Conservation (phyloP, 768 basidiomycete genomes). For the Phylloporus sp. region DNA sequence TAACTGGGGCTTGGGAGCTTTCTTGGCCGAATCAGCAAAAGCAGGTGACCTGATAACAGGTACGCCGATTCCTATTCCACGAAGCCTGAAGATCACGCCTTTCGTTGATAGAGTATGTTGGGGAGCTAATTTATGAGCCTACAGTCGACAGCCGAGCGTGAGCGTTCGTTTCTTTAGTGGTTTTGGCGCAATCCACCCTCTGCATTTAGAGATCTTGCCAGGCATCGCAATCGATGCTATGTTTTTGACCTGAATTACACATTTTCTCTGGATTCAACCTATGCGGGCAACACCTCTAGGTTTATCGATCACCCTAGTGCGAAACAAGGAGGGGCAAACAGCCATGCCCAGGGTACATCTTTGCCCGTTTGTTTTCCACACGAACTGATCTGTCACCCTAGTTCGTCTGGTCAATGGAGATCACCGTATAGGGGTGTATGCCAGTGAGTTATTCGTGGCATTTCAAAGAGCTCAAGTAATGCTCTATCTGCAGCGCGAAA, state of each 20-base stretch:
- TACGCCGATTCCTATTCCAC: not conserved
- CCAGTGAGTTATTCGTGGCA: constrained; percentile 9
- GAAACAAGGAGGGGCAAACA: constrained; percentile 35
- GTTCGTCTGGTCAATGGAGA: constrained; percentile 63
- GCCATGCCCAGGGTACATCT: constrained; percentile 41
- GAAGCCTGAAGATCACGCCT: not conserved
- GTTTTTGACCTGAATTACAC: constrained; percentile 51
- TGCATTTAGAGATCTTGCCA: constrained; percentile 39
- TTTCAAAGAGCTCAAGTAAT: not conserved
- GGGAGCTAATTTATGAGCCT: constrained; percentile 52
- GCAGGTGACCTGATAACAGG: constrained; percentile 49
- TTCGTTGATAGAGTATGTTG: constrained; percentile 53
- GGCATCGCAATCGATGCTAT: constrained; percentile 55
- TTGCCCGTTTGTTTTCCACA: not conserved
- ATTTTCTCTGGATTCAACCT: constrained; percentile 50
- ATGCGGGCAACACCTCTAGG: constrained; percentile 58
- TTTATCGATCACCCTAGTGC: constrained; percentile 58
- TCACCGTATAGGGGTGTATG: constrained; percentile 60
- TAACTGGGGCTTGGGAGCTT: constrained; percentile 53
- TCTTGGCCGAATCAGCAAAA: constrained; percentile 41
- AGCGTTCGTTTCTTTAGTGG: constrained; percentile 15
- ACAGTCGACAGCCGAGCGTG: constrained; percentile 53
- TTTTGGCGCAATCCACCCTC: not conserved
- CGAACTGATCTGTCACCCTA: constrained; percentile 20
- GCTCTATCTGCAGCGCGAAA: constrained; percentile 30